Percentiles rank a stretch among this genome's conserved stretches.
phyloP scores from a whole-genome alignment of 345 rosid species.

The Nephelium lappaceum region DNA sequence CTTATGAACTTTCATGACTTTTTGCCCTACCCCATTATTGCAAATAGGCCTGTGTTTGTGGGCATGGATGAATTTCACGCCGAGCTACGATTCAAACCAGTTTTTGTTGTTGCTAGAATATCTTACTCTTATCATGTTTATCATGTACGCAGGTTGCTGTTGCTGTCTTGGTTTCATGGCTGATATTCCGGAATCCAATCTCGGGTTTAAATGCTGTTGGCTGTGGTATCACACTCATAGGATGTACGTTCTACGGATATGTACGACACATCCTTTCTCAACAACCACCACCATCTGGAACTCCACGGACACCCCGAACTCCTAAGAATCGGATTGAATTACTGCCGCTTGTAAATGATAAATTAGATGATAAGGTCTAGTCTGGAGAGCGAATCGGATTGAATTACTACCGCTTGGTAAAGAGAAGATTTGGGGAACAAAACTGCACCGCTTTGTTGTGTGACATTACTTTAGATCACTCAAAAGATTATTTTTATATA shows the following conservation, averaged over 20 bases:
- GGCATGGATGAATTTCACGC: background rate
- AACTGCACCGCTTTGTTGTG: slow-evolving; percentile 12
- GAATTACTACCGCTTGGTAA: too few relatives aligned
- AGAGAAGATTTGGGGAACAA: background rate
- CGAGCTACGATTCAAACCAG: background rate
- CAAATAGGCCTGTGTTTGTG: background rate
- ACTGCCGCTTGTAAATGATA: slow-evolving; percentile 91
- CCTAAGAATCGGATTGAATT: slow-evolving; percentile 77
- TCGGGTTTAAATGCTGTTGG: slow-evolving; percentile 86
- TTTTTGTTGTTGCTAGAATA: background rate
- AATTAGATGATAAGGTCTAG: slow-evolving; percentile 83
- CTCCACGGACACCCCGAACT: slow-evolving; percentile 89
- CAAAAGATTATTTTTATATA: background rate
- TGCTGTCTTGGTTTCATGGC: slow-evolving; percentile 92
- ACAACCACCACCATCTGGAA: slow-evolving; percentile 69
- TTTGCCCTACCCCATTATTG: background rate
- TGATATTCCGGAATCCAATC: slow-evolving; percentile 94
- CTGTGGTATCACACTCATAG: slow-evolving; percentile 85
- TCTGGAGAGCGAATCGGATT: slow-evolving; percentile 7
- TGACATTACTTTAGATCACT: slow-evolving; percentile 22
- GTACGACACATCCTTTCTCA: slow-evolving; percentile 87
- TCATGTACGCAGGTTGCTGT: slow-evolving; percentile 73
- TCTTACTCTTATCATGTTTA: background rate
- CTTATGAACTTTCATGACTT: background rate
- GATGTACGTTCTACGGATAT: slow-evolving; percentile 96